Base-by-base conservation (phyloP, 1,139 yeast species). In the Pichia sp. region DNA sequence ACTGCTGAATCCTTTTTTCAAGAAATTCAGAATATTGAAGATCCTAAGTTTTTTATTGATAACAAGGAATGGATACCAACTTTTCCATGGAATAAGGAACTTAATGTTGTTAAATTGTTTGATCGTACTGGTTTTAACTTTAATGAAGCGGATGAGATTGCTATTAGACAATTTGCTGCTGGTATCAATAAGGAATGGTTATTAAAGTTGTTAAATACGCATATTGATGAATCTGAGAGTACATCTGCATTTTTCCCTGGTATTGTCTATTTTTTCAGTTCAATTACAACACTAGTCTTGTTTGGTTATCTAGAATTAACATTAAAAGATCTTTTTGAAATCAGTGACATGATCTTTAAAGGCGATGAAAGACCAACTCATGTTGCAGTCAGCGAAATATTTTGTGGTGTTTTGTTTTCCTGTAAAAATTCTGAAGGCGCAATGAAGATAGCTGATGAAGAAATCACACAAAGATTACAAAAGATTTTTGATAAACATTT, bases 1-100 rank as follows among this genome's bases (percentile, higher is more conserved):
- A 42, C 49, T 26, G 31, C 82, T 4, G 60, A 65, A 0, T 52
- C 52, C 2, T 86, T 84, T 71, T 59, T 64, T 38, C 49, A 60
- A 4, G 94, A 86, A 55, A 65, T 84, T 68, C 57, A 59, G n/a
- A 76, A 77, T 53, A 60, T 68, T 22, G 65, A 65, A 0, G 51
- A 65, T 30, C 82, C 87, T 1, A 57, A 59, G 1, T 83, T 68
- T 56, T 83, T 65, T 53, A 67, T 82, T 51, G 92, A 84, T 56
- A 70, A 71, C 30, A 75, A 73, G 45, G 67, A 74, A 3, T 71
- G 68, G 57, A 65, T 68, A 11, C 96, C 97, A 0, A 86, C 94
- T 82, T 64, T 86, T 20, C 82, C 83, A 42, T 87, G 97, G 96
- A 87, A 82, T 20, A 65, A 75, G 10, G 52, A 65, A 0, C 60